phyloP scores from a whole-genome alignment of 768 basidiomycete genomes.

The Nidula microcarpa region DNA sequence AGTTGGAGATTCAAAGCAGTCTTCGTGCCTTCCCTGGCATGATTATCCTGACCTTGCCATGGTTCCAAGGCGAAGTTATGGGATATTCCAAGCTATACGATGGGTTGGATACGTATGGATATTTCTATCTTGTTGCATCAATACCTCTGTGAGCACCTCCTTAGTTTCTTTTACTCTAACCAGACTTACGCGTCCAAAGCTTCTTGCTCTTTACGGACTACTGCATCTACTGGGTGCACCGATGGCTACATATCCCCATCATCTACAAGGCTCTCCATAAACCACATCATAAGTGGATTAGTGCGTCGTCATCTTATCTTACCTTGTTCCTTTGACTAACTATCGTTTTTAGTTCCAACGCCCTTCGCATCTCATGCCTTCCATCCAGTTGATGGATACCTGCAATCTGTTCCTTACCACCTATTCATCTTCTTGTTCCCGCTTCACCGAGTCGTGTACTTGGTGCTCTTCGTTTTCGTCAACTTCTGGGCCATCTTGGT shows the following conservation, averaged over 20 bases:
- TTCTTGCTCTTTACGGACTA: constrained; percentile 69
- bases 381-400: constrained; percentile 92
- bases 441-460: constrained; percentile 79
- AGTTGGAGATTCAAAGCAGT: constrained; percentile 71
- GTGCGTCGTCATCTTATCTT: constrained; percentile 44
- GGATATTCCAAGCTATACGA: constrained; percentile 82
- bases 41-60: constrained; percentile 83
- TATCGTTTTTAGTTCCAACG: constrained; percentile 70
- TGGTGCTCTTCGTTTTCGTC: constrained; percentile 85
- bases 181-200: constrained; percentile 13
- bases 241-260: constrained; percentile 78
- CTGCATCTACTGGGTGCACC: constrained; percentile 95
- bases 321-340: constrained; percentile 1
- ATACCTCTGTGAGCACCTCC: constrained; percentile 54
- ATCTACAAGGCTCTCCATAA: constrained; percentile 94
- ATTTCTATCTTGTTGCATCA: constrained; percentile 66
- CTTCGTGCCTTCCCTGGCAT: constrained; percentile 80
- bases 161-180: background rate
- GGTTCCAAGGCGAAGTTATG: constrained; percentile 90
- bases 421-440: constrained; percentile 89
- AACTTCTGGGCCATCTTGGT: constrained; percentile 95
- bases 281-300: constrained; percentile 98
- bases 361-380: constrained; percentile 98
- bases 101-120: constrained; percentile 75
- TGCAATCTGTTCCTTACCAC: constrained; percentile 95